Percentiles rank a stretch among this genome's conserved stretches.
Evolutionary conservation across 306 rosid species (phyloP).

Genomic region (Cicer chorassanicum): DNA sequence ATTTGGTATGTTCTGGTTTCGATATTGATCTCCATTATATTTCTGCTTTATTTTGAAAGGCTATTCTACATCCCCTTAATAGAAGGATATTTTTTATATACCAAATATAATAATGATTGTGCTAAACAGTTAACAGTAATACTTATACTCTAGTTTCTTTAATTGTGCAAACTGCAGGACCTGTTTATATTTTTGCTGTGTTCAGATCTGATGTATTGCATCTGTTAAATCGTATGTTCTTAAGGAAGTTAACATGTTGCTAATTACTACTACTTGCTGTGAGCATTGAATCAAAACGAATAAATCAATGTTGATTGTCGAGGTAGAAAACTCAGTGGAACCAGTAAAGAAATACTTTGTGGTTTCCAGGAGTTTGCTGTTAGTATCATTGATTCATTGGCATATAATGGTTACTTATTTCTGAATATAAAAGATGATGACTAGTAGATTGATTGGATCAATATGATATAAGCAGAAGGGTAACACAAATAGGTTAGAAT

Average conservation of each 20-base stretch:
- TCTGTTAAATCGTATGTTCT: constrained; percentile 9
- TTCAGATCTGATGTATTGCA: constrained; percentile 6
- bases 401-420: constrained; percentile 24
- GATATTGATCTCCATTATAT: constrained; percentile 20
- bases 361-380: constrained; percentile 12
- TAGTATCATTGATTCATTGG: constrained; percentile 1
- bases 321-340: constrained; percentile 24
- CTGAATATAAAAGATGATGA: constrained; percentile 10
- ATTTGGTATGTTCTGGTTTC: constrained; percentile 62
- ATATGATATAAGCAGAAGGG: constrained; percentile 26
- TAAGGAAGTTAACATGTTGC: constrained; percentile 24
- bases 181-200: constrained; percentile 22
- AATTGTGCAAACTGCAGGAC: constrained; percentile 17
- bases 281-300: background rate
- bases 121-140: background rate
- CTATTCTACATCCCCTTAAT: constrained; percentile 3
- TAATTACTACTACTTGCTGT: constrained; percentile 18
- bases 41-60: constrained; percentile 39
- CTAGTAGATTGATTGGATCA: constrained; percentile 21
- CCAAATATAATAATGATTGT: constrained; percentile 2
- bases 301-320: constrained; percentile 2
- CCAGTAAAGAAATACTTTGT: constrained; percentile 6
- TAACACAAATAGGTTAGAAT: constrained; percentile 28
- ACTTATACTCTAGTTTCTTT: constrained; percentile 3
- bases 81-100: background rate